These are phyloP conservation scores for Psilocybe sp. DNA, from an alignment of 768 basidiomycete genomes.

Conservation along the genomic window DNA sequence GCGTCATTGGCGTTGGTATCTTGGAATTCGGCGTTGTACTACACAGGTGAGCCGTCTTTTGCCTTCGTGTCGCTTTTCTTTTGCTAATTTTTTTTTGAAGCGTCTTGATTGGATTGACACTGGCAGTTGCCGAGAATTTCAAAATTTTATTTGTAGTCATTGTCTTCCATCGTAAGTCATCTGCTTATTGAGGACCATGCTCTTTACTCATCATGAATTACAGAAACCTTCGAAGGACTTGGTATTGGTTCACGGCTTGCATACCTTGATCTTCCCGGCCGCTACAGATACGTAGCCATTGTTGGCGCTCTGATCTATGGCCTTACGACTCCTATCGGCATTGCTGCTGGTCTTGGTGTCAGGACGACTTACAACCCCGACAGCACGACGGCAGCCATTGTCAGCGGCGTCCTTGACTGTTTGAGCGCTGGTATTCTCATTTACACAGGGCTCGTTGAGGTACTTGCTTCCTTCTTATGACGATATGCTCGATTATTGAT, in stretches of 20 bases:
- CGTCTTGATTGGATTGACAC: conserved; percentile 83
- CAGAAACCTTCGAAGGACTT: conserved; percentile 92
- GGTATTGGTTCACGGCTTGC: conserved; percentile 91
- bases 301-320: conserved; percentile 65
- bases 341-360: conserved; percentile 80
- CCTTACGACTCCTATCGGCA: conserved; percentile 82
- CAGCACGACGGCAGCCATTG: conserved; percentile 71
- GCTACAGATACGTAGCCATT: conserved; percentile 56
- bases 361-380: conserved; percentile 79
- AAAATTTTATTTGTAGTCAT: conserved; percentile 86
- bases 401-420: conserved; percentile 83
- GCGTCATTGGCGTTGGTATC: conserved; percentile 85
- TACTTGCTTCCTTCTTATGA: conserved; percentile 19
- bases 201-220: conserved; percentile 1
- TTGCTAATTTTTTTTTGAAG: conserved; percentile 31
- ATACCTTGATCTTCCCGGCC: conserved; percentile 56
- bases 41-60: conserved; percentile 51
- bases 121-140: conserved; percentile 85
- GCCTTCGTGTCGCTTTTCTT: neutral
- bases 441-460: conserved; percentile 87
- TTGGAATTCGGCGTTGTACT: conserved; percentile 92
- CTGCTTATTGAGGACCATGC: neutral
- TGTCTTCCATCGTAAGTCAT: conserved; percentile 82
- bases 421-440: conserved; percentile 85
- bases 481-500: neutral